Conservation (phyloP, 192 early-diverging fungal genomes). For the Rhizophagus sp. region DNA sequence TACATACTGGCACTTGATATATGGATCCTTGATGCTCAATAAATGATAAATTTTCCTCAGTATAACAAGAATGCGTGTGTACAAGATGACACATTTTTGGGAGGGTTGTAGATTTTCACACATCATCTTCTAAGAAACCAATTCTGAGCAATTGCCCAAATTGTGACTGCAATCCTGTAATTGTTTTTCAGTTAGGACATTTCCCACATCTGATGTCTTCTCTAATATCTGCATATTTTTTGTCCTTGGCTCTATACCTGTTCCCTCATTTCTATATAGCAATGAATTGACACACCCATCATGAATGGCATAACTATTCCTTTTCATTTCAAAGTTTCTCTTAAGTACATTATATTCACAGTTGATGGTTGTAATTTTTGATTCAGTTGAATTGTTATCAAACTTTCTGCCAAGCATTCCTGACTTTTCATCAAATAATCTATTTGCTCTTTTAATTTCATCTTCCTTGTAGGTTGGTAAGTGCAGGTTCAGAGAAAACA, state of each 20-base stretch:
- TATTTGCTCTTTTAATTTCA: background rate
- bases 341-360: slow-evolving; percentile 11
- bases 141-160: slow-evolving; percentile 18
- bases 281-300: slow-evolving; percentile 14
- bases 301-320: background rate
- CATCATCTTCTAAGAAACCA: background rate
- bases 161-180: background rate
- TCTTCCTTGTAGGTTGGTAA: too few species aligned
- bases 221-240: background rate
- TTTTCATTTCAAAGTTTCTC: background rate
- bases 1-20: too few species aligned
- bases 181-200: background rate
- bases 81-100: background rate
- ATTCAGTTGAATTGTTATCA: background rate
- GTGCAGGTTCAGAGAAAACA: too few species aligned
- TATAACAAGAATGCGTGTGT: too few species aligned
- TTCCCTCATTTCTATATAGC: background rate
- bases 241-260: too few species aligned
- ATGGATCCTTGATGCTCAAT: background rate
- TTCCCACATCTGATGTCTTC: background rate
- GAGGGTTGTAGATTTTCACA: background rate
- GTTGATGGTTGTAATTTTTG: background rate
- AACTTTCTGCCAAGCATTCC: background rate
- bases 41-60: too few species aligned
- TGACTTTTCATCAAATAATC: slow-evolving; percentile 5